These are phyloP conservation scores for Cytidiella melzeri DNA, from an alignment of 768 basidiomycete species.

Conservation along the genomic window DNA sequence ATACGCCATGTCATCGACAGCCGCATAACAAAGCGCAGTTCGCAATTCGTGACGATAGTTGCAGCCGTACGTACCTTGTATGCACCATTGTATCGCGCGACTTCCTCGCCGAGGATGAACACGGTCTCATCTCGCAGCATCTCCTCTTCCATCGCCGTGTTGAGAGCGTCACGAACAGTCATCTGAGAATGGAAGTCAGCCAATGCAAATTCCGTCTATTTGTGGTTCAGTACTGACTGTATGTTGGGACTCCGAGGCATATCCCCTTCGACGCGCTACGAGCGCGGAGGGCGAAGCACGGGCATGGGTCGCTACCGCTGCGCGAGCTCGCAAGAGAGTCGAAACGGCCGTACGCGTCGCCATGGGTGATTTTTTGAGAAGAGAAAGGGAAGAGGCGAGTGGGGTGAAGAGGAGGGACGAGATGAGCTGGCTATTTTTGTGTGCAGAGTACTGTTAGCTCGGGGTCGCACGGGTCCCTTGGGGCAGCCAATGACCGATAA, in stretches of 20 bases:
- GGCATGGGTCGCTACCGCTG: slow-evolving; percentile 34
- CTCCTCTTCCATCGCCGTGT: slow-evolving; percentile 98
- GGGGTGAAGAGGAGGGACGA: slow-evolving; percentile 15
- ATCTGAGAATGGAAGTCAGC: slow-evolving; percentile 42
- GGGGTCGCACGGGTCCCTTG: slow-evolving; percentile 17
- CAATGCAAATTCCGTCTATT: not conserved
- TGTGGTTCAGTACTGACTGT: slow-evolving; percentile 23
- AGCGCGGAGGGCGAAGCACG: slow-evolving; percentile 36
- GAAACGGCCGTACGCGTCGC: slow-evolving; percentile 57
- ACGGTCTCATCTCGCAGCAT: slow-evolving; percentile 95
- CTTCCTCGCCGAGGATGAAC: slow-evolving; percentile 95
- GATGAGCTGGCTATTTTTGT: slow-evolving; percentile 10
- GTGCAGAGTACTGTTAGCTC: slow-evolving; percentile 12
- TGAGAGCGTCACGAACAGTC: slow-evolving; percentile 98
- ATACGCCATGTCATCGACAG: not conserved
- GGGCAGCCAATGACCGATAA: slow-evolving; percentile 12
- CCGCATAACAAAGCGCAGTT: not conserved
- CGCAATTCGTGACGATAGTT: no score
- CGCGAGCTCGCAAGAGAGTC: slow-evolving; percentile 47
- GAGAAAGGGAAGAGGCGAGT: slow-evolving; percentile 24
- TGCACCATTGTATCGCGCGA: slow-evolving; percentile 96
- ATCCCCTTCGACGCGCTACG: slow-evolving; percentile 37
- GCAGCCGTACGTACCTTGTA: slow-evolving; percentile 75
- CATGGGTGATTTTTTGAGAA: slow-evolving; percentile 39
- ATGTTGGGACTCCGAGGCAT: slow-evolving; percentile 55